phyloP scores from a whole-genome alignment of 1,284 basidiomycete species.

The Gymnopus androsaceus region DNA sequence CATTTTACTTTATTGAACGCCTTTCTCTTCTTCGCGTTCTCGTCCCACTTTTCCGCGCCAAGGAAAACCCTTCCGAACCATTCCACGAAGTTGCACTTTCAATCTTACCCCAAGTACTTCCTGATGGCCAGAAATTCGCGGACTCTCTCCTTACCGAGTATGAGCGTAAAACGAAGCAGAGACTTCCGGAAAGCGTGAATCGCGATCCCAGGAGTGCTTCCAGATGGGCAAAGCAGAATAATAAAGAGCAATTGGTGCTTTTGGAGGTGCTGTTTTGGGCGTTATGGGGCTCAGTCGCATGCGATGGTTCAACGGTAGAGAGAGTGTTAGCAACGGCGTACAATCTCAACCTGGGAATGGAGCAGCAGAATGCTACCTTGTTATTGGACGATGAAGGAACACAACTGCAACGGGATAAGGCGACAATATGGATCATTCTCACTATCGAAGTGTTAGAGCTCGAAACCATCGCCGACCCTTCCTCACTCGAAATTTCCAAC shows the following conservation, averaged over 20 bases:
- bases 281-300: slow-evolving; percentile 77
- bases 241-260: slow-evolving; percentile 77
- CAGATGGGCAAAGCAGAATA: slow-evolving; percentile 78
- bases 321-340: slow-evolving; percentile 68
- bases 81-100: slow-evolving; percentile 56
- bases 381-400: slow-evolving; percentile 74
- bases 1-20: slow-evolving; percentile 80
- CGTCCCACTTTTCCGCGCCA: slow-evolving; percentile 64
- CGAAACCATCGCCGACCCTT: slow-evolving; percentile 67
- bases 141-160: slow-evolving; percentile 60
- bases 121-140: slow-evolving; percentile 61
- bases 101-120: slow-evolving; percentile 61
- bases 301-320: slow-evolving; percentile 62
- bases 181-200: slow-evolving; percentile 52
- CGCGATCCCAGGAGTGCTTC: slow-evolving; percentile 63
- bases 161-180: slow-evolving; percentile 51
- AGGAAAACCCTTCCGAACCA: slow-evolving; percentile 55
- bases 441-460: slow-evolving; percentile 81
- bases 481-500: slow-evolving; percentile 52
- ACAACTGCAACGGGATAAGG: slow-evolving; percentile 66
- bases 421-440: slow-evolving; percentile 75
- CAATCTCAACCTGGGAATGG: slow-evolving; percentile 64
- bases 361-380: slow-evolving; percentile 67
- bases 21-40: slow-evolving; percentile 61
- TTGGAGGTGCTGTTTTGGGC: slow-evolving; percentile 86